Percentiles rank a stretch among this genome's conserved stretches.
Conservation (phyloP, 1,139 yeast genomes). For the Hyphopichia burtonii region DNA sequence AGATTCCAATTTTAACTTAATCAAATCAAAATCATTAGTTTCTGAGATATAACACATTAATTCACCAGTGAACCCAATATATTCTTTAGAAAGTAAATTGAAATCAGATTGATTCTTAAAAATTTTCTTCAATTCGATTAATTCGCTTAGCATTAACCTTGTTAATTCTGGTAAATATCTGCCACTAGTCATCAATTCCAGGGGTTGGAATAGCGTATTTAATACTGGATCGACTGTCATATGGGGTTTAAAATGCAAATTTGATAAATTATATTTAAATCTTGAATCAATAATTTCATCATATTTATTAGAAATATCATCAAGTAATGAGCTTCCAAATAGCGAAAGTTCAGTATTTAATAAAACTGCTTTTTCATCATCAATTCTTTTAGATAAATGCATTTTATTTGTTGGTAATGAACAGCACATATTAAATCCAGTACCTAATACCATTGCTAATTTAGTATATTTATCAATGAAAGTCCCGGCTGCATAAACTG, state of each 20-base stretch:
- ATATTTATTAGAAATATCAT: constrained; percentile 32
- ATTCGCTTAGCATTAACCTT: constrained; percentile 39
- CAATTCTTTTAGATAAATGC: constrained; percentile 24
- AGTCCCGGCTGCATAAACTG: constrained; percentile 47
- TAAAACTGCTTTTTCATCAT: constrained; percentile 20
- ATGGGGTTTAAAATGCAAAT: constrained; percentile 30
- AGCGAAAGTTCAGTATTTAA: constrained; percentile 43
- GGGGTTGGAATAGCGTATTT: constrained; percentile 49
- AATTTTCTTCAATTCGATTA: constrained; percentile 29
- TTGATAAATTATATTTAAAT: constrained; percentile 19
- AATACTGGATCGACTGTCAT: constrained; percentile 30
- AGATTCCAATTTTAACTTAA: constrained; percentile 19
- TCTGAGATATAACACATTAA: constrained; percentile 39
- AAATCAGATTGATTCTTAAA: constrained; percentile 19
- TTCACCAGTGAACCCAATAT: constrained; percentile 43
- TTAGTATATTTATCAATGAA: constrained; percentile 37
- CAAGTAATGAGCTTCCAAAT: constrained; percentile 35
- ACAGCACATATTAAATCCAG: constrained; percentile 47
- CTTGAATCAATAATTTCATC: constrained; percentile 37
- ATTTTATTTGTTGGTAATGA: constrained; percentile 24
- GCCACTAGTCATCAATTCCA: constrained; percentile 55
- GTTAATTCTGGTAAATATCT: constrained; percentile 56
- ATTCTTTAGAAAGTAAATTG: constrained; percentile 12
- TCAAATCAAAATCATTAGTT: constrained; percentile 18
- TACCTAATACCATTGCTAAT: constrained; percentile 47